Percentiles rank a stretch among this genome's conserved stretches.
Conservation (phyloP, 345 rosid genomes). For the Erodium maritimum region DNA sequence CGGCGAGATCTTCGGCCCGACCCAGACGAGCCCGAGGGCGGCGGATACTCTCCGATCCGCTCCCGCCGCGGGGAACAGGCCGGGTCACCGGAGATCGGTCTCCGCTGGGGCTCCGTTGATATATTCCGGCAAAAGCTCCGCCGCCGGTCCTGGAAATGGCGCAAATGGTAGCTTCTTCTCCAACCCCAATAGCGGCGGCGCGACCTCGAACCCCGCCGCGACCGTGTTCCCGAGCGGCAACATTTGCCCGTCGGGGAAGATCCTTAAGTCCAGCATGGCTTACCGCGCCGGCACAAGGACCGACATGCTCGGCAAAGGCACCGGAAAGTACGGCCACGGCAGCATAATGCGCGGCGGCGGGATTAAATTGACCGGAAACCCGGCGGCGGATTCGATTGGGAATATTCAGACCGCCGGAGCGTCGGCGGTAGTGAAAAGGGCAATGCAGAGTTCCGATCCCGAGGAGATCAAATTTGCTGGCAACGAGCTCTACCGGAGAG, state of each 20-base stretch:
- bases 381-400: not conserved
- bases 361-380: not conserved
- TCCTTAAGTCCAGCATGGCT: conserved; percentile 49
- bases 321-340: conserved; percentile 87
- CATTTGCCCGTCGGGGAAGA: conserved; percentile 85
- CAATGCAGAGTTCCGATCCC: conserved; percentile 28
- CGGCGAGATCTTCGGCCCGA: conserved; percentile 39
- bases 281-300: conserved; percentile 34
- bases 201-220: conserved; percentile 22
- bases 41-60: conserved; percentile 27
- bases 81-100: conserved; percentile 69
- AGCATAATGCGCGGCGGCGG: conserved; percentile 49
- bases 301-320: conserved; percentile 57
- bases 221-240: conserved; percentile 60
- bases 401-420: not conserved
- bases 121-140: conserved; percentile 47
- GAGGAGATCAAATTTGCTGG: conserved; percentile 75
- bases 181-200: conserved; percentile 9
- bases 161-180: conserved; percentile 12
- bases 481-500: conserved; percentile 69
- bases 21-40: conserved; percentile 20
- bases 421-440: conserved; percentile 4
- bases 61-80: conserved; percentile 17
- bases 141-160: conserved; percentile 7
- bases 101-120: conserved; percentile 63